Evolutionary conservation across 2,329 filamentous ascomycete genomes (phyloP), one percentile per base, ranked within the genome.

Genomic region (Cladosporium halotolerans): DNA sequence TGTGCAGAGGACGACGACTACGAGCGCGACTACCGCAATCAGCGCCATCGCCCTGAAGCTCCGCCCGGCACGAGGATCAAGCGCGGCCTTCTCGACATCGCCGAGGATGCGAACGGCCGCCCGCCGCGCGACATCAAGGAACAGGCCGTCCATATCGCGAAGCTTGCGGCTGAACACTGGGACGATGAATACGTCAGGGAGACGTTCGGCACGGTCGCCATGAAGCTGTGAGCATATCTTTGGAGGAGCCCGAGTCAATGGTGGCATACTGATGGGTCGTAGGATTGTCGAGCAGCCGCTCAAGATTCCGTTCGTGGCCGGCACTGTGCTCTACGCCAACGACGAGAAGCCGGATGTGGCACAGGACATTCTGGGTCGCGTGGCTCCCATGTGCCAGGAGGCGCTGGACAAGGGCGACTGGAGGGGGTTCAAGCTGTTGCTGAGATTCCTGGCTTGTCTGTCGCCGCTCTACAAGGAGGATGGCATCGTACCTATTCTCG

Each of bases 251-350:
- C 5, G 19, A 16, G 5, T 6, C 6, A 3, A 8, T 6, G 14
- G 18, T 7, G 13, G 19, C 28, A 38, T 28, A 34, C 49, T 54
- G 18, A 50, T 52, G n/a, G 43, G 52, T 55, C 36, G 59, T 39
- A 83, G 80, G 60, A 79, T 87, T 41, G 69, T 89, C 34, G 93
- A 99, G 73, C 93, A 99, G 73, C 93, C 93, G 1, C 85, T 99
- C 70, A 97, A 97, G 77, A 95, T 90, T n/a, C 92, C 93, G 0
- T 97, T 96, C 68, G 80, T 95, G 36, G 90, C 91, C 9, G 89
- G 88, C 16, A 84, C 92, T 11, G 80, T 95, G 41, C 79, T 96
- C 54, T 80, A 89, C 53, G 80, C 85, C 60, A 96, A 97, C 73
- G 80, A 82, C 23, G 73, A 87, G 62, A 89, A 89, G 66, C 78